Evolutionary conservation across 106 monocot genomes (phyloP), one percentile per base, ranked within the genome.

Genomic region (Triglochin maritima): DNA sequence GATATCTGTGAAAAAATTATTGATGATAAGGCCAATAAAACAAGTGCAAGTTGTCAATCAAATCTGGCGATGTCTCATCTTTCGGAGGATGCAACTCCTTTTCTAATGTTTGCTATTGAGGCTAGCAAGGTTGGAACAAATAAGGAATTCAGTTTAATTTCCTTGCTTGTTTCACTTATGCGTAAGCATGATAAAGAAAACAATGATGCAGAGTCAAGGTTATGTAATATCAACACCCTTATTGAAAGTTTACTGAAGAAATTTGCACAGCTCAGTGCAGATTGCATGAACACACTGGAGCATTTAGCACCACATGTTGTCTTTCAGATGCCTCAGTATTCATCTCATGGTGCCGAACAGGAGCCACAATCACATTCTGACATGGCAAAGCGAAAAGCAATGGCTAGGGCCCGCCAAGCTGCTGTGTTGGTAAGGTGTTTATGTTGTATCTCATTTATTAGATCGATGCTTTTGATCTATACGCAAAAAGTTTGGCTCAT

Each of bases 391-490:
- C 74, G 79, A 46, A 91, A 70, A 66, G 79, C 77, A 65, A 98
- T 88, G 73, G 84, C 84, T 4, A 83, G 91, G 57, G 70, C 82
- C 69, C 91, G 72, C 48, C 96, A 98, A 73, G 91, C 88, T 72
- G 96, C 88, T 17, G 81, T 98, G 46, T 71, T 98, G 96, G 96
- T 98, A 80, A 59, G 47, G 5, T 64, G 14, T 49, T 48, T 64
- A 64, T 55, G 11, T 55, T 55, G 10, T 4, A 4, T 3, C 14
- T n/a, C 3, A 12, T 9, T 55, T 55, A 12, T 55, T 55, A 55
- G 55, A 55, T 12, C 5, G 14, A 2, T 55, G 10, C 55, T 9
- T 55, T 55, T 8, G 10, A 55, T 55, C 29, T 29, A 29, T 29
- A 29, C 29, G 29, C 29, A 29, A 29, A 29, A 29, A 29, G 29